phyloP scores from a whole-genome alignment of 208 protist species.

The Trypanosoma rangeli region DNA sequence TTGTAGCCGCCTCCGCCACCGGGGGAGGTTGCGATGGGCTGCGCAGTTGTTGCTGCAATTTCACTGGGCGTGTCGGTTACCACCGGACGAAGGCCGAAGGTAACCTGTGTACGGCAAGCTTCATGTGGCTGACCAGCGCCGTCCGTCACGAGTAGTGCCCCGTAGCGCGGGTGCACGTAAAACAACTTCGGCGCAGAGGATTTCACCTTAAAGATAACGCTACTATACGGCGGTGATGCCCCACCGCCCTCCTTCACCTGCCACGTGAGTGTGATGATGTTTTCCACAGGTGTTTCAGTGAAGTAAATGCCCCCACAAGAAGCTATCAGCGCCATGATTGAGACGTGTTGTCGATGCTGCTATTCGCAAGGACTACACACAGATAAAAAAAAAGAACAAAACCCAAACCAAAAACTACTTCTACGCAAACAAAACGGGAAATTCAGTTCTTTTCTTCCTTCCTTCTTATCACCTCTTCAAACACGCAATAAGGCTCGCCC shows the following conservation, averaged over 20 bases:
- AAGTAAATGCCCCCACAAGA: slow-evolving; percentile 79
- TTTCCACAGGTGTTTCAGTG: slow-evolving; percentile 50
- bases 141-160: slow-evolving; percentile 55
- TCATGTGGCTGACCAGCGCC: slow-evolving; percentile 23
- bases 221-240: slow-evolving; percentile 35
- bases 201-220: slow-evolving; percentile 81
- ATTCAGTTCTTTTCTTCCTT: background rate
- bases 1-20: too few relatives aligned
- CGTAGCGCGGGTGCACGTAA: slow-evolving; percentile 77
- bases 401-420: too few relatives aligned
- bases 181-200: slow-evolving; percentile 72
- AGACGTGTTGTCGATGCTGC: background rate
- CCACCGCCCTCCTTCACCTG: slow-evolving; percentile 9
- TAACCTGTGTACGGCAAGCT: slow-evolving; percentile 20
- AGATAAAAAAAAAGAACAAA: too few relatives aligned
- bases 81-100: slow-evolving; percentile 38
- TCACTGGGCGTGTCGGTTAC: slow-evolving; percentile 10
- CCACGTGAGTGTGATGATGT: slow-evolving; percentile 61
- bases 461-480: background rate
- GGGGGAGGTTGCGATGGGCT: background rate
- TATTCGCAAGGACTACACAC: background rate
- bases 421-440: background rate
- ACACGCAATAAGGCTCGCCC: background rate
- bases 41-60: background rate
- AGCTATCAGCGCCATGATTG: slow-evolving; percentile 44